Evolutionary conservation across 345 rosid species (phyloP).

Genomic region (Murraya paniculata): DNA sequence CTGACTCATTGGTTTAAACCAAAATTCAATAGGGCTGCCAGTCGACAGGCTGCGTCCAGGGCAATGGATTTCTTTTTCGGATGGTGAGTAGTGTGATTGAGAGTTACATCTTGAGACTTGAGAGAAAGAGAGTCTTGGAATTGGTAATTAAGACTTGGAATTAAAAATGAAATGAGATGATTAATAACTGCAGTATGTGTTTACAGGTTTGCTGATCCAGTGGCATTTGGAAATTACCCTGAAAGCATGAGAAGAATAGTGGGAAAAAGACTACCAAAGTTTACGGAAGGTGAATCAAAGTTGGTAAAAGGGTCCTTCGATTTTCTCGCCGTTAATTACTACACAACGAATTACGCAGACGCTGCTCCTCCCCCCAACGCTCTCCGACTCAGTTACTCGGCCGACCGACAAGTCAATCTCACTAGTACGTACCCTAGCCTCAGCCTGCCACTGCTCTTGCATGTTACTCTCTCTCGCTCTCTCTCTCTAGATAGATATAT

Average conservation of each 20-base stretch:
- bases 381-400: not conserved
- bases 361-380: not conserved
- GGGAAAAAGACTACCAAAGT: slow-evolving; percentile 47
- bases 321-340: slow-evolving; percentile 11
- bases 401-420: not conserved
- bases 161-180: too few species aligned
- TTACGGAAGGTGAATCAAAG: slow-evolving; percentile 40
- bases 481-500: too few species aligned
- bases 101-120: too few species aligned
- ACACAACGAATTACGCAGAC: slow-evolving; percentile 17
- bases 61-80: slow-evolving; percentile 6
- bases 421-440: not conserved
- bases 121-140: too few species aligned
- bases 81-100: not conserved
- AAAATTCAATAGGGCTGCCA: slow-evolving; percentile 15
- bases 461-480: too few species aligned
- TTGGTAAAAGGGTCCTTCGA: slow-evolving; percentile 45
- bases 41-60: not conserved
- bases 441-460: too few species aligned
- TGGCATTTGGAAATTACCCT: slow-evolving; percentile 52
- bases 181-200: too few species aligned
- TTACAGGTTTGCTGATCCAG: slow-evolving; percentile 47
- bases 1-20: slow-evolving; percentile 37
- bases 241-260: slow-evolving; percentile 32
- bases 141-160: too few species aligned